These are phyloP conservation scores for Linnemannia hyalina DNA, from an alignment of 192 early-diverging fungal species.

Conservation along the genomic window DNA sequence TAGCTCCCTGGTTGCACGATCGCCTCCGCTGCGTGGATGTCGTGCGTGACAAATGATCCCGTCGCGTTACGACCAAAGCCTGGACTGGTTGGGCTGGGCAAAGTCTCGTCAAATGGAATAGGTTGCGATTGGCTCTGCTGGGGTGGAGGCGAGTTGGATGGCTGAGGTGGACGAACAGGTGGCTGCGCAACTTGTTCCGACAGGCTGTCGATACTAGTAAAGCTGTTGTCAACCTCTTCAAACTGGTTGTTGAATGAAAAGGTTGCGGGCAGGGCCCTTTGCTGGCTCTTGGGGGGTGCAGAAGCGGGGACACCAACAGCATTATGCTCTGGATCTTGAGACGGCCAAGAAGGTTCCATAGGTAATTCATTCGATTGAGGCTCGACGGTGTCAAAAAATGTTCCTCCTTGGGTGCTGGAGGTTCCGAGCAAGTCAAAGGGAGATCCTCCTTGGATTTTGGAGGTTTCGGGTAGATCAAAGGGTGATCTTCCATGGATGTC, in stretches of 20 bases:
- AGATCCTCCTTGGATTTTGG: not conserved
- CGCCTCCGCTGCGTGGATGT: not conserved
- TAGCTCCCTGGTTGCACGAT: constrained; percentile 25
- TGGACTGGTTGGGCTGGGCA: not conserved
- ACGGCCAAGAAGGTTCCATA: not conserved
- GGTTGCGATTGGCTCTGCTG: not conserved
- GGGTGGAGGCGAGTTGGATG: not conserved
- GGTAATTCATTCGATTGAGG: not conserved
- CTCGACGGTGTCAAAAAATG: not conserved
- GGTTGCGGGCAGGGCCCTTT: not conserved
- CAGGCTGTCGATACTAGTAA: not conserved
- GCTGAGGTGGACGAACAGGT: not conserved
- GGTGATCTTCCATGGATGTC: not conserved
- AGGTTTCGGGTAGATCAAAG: not conserved
- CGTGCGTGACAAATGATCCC: not conserved
- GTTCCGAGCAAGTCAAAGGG: not conserved
- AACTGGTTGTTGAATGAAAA: not conserved
- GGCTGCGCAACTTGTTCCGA: not conserved
- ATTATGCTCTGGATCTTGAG: not conserved
- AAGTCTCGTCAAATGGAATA: constrained; percentile 13
- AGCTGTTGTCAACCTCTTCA: not conserved
- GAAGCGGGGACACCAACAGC: not conserved
- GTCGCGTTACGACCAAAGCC: not conserved
- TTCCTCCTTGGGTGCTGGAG: not conserved
- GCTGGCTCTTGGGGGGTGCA: not conserved